These are phyloP conservation scores for Cutaneotrichosporon curvatum DNA, from an alignment of 1,284 basidiomycete genomes.

Conservation along the genomic window DNA sequence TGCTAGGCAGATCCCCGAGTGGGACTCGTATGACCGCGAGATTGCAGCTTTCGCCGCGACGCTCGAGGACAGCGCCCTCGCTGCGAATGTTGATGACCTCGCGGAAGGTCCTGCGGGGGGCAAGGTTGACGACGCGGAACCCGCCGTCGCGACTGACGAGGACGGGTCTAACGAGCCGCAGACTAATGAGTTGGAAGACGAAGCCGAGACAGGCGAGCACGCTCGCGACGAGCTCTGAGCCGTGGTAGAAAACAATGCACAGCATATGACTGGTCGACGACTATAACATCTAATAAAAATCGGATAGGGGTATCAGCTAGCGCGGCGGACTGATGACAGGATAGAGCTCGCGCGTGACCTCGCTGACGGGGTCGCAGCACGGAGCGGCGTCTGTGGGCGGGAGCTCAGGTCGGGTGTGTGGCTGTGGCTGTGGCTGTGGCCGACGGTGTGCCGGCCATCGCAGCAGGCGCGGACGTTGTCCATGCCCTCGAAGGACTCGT, in stretches of 20 bases:
- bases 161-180: background rate
- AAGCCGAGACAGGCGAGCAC: background rate
- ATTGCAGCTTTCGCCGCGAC: conserved; percentile 57
- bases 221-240: conserved; percentile 10
- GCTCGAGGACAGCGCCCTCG: conserved; percentile 49
- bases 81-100: conserved; percentile 66
- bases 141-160: conserved; percentile 2
- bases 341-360: conserved; percentile 17
- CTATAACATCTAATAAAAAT: background rate
- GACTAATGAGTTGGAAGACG: too few species aligned
- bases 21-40: conserved; percentile 77
- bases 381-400: conserved; percentile 29
- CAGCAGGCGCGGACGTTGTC: conserved; percentile 94
- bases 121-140: conserved; percentile 2
- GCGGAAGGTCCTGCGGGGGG: conserved; percentile 29
- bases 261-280: background rate
- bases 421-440: conserved; percentile 55
- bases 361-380: conserved; percentile 30
- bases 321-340: conserved; percentile 14
- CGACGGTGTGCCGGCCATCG: conserved; percentile 71
- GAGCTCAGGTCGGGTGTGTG: conserved; percentile 38
- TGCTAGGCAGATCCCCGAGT: conserved; percentile 92
- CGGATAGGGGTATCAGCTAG: background rate
- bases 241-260: background rate
- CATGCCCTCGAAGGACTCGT: conserved; percentile 81